Evolutionary conservation across 768 basidiomycete genomes (phyloP).

Genomic region (Boletellus emodensis): DNA sequence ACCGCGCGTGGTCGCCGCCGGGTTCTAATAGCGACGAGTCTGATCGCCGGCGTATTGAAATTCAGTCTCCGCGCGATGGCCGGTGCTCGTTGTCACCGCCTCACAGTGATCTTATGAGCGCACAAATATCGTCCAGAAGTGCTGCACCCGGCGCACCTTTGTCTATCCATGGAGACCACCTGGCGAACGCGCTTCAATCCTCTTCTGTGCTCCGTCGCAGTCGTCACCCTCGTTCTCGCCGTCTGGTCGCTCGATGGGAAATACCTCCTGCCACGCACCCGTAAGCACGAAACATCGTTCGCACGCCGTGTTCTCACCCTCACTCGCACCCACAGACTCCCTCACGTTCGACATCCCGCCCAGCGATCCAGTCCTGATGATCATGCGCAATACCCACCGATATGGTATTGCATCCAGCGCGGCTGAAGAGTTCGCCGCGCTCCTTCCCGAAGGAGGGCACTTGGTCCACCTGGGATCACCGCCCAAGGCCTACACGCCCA

Average conservation of each 20-base stretch:
- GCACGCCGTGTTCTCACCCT: neutral
- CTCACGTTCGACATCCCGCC: constrained; percentile 6
- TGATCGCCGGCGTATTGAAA: no score
- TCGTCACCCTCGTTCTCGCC: neutral
- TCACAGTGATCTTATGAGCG: neutral
- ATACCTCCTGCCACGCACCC: neutral
- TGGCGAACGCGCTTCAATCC: neutral
- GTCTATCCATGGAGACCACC: neutral
- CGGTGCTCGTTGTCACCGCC: neutral
- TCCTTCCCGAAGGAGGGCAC: constrained; percentile 32
- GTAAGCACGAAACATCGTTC: neutral
- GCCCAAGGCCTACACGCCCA: constrained; percentile 29
- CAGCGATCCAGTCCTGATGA: constrained; percentile 19
- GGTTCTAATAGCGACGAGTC: neutral
- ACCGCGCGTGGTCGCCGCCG: neutral
- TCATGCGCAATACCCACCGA: constrained; percentile 23
- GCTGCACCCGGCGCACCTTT: neutral
- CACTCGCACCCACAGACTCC: neutral
- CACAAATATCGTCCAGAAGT: neutral
- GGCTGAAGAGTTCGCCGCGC: constrained; percentile 24
- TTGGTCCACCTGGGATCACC: constrained; percentile 24
- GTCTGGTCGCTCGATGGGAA: neutral
- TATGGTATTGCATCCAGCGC: constrained; percentile 15
- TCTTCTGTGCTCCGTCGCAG: neutral
- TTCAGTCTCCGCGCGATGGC: neutral